Evolutionary conservation across 129 eudicot species (phyloP).

Genomic region (Flaveria robusta): DNA sequence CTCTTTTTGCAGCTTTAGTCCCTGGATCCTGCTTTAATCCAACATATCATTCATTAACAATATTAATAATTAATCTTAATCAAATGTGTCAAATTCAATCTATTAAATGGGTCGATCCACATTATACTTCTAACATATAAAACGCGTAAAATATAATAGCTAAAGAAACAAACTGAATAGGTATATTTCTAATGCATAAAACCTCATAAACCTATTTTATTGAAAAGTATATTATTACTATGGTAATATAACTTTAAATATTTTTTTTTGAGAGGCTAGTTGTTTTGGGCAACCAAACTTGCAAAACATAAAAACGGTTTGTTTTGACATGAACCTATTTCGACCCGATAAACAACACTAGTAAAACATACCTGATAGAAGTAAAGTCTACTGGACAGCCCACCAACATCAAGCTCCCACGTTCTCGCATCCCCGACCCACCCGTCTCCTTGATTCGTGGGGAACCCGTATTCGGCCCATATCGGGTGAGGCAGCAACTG

Average conservation of each 20-base stretch:
- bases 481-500: conserved; percentile 92
- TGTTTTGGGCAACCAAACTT: no score
- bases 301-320: no score
- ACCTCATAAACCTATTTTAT: not conserved
- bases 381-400: conserved; percentile 68
- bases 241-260: no score
- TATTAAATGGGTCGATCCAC: not conserved
- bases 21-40: conserved; percentile 76
- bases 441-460: conserved; percentile 73
- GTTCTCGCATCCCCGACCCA: conserved; percentile 78
- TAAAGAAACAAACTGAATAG: not conserved
- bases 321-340: not conserved
- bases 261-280: no score
- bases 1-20: conserved; percentile 63
- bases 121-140: not conserved
- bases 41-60: not conserved
- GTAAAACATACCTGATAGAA: conserved; percentile 66
- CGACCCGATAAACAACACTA: not conserved
- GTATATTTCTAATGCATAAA: not conserved
- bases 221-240: not conserved
- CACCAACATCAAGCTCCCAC: conserved; percentile 90
- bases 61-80: not conserved
- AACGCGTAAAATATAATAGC: not conserved
- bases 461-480: conserved; percentile 83
- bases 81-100: not conserved